A percentile compares a stretch with the other conserved stretches of the same genome.
These are phyloP conservation scores for Solanum rostratum DNA, from an alignment of 257 asterid genomes.

Conservation along the genomic window DNA sequence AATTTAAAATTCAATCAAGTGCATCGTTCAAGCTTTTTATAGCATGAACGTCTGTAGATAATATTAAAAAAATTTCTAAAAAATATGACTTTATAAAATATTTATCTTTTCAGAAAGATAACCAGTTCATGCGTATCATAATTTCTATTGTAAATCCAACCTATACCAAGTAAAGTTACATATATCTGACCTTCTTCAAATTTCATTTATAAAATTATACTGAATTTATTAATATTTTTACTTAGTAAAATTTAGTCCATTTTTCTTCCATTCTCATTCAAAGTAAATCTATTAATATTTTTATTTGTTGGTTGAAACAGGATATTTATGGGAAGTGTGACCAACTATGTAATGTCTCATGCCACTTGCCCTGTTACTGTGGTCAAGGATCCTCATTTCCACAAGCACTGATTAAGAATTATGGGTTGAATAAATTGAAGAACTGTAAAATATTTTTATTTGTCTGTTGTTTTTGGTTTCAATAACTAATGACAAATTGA, in stretches of 20 bases:
- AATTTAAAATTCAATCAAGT: neutral
- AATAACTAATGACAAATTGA: neutral
- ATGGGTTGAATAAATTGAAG: neutral
- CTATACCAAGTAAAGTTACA: accelerated
- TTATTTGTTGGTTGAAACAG: slow-evolving; percentile 15
- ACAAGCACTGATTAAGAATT: slow-evolving; percentile 21
- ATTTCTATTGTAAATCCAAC: neutral
- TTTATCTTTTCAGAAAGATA: accelerated
- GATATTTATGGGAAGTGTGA: slow-evolving; percentile 77
- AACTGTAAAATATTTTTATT: neutral
- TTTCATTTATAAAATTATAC: accelerated
- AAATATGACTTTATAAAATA: neutral
- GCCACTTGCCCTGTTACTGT: slow-evolving; percentile 69
- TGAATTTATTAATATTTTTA: neutral
- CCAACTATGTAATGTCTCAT: slow-evolving; percentile 37
- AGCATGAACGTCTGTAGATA: neutral
- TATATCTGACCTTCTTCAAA: too few relatives aligned
- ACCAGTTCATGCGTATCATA: accelerated
- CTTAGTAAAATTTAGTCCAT: neutral
- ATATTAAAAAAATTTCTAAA: neutral
- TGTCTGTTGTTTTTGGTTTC: neutral
- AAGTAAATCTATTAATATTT: neutral
- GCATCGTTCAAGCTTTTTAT: neutral
- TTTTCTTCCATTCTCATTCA: neutral
- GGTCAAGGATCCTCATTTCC: slow-evolving; percentile 58